Conservation (phyloP, 495 filamentous ascomycete species). For the Podospora pseudoanserina region DNA sequence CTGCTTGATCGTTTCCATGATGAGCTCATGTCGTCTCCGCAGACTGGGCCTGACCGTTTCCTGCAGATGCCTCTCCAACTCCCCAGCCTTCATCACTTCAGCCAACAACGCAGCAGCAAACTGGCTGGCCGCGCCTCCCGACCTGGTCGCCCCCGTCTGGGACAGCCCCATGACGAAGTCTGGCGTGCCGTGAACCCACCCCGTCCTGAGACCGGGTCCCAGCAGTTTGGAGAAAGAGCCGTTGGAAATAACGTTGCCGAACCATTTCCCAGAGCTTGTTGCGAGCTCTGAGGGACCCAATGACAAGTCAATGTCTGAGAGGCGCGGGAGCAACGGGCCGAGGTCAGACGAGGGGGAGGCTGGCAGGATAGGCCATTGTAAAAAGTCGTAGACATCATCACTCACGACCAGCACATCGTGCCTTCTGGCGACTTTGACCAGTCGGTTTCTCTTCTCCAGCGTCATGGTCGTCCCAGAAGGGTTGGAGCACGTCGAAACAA, state of each 20-base stretch:
- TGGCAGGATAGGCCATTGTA: conserved; percentile 55
- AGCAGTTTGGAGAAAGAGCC: conserved; percentile 81
- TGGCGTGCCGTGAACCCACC: conserved; percentile 73
- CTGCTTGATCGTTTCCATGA: conserved; percentile 52
- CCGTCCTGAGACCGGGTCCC: conserved; percentile 73
- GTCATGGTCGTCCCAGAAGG: conserved; percentile 74
- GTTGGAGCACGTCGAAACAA: conserved; percentile 78
- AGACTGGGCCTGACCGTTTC: conserved; percentile 50
- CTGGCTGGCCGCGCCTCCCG: conserved; percentile 75
- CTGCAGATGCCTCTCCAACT: conserved; percentile 44
- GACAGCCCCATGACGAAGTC: conserved; percentile 65
- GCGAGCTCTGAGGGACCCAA: conserved; percentile 9
- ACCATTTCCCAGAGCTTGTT: conserved; percentile 45
- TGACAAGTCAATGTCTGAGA: conserved; percentile 70
- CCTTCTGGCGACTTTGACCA: conserved; percentile 66
- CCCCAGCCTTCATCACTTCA: conserved; percentile 53
- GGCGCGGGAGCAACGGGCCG: conserved; percentile 50
- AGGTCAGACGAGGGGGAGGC: conserved; percentile 7
- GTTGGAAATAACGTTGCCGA: conserved; percentile 76
- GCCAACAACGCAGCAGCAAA: conserved; percentile 62
- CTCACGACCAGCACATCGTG: conserved; percentile 75
- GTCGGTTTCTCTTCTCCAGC: conserved; percentile 52
- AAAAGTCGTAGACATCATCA: conserved; percentile 89
- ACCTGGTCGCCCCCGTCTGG: conserved; percentile 65
- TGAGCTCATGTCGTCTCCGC: conserved; percentile 49